Percentiles rank a stretch among this genome's conserved stretches.
phyloP scores from a whole-genome alignment of 108 stramenopile species.

The Schizochytrium sp. region DNA sequence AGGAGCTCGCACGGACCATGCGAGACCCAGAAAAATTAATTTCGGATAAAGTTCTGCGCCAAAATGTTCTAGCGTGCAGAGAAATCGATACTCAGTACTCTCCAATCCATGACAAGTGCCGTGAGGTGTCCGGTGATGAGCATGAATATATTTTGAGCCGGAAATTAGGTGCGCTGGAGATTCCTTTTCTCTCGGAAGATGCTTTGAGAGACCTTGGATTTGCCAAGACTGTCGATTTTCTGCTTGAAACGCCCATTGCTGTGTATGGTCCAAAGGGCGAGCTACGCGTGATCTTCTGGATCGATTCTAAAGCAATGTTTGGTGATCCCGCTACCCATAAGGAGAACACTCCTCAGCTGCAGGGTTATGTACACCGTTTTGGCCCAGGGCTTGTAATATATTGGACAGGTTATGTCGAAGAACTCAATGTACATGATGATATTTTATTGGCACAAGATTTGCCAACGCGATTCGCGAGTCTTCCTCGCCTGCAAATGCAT shows the following conservation, averaged over 20 bases:
- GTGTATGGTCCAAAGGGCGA: conserved; percentile 35
- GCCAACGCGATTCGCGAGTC: conserved; percentile 26
- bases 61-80: not conserved
- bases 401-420: conserved; percentile 65
- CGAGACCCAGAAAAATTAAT: not conserved
- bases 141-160: conserved; percentile 47
- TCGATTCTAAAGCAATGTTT: conserved; percentile 68
- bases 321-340: conserved; percentile 58
- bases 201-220: not conserved
- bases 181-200: conserved; percentile 3
- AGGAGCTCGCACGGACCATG: conserved; percentile 3
- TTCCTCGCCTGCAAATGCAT: not conserved
- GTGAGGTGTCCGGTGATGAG: conserved; percentile 18
- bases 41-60: not conserved
- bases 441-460: conserved; percentile 13
- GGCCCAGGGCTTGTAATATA: conserved; percentile 66
- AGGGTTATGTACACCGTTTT: conserved; percentile 62
- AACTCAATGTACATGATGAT: conserved; percentile 5
- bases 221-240: conserved; percentile 30
- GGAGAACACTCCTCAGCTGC: conserved; percentile 60
- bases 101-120: not conserved
- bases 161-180: not conserved
- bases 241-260: conserved; percentile 7
- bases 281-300: conserved; percentile 59
- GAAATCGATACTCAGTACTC: conserved; percentile 27